Percentiles rank a stretch among this genome's conserved stretches.
Conservation (phyloP, 176 grass and related monocot species). For the Triticum timopheevii region DNA sequence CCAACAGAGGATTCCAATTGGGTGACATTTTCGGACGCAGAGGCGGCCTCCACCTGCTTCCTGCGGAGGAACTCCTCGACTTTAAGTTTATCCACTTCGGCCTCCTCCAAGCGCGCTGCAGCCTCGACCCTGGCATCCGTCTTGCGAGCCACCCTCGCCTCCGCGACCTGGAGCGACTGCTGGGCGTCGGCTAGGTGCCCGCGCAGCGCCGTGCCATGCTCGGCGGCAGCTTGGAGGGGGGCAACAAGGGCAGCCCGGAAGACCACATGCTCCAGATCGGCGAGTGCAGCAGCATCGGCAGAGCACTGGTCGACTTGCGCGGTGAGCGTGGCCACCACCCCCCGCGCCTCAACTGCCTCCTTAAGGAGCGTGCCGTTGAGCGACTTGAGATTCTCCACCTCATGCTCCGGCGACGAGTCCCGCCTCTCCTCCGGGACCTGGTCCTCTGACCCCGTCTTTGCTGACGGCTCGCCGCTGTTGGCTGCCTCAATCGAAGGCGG, state of each 20-base stretch:
- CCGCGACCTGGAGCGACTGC: background rate
- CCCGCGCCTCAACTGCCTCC: slow-evolving; percentile 14
- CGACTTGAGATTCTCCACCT: background rate
- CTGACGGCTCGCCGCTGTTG: background rate
- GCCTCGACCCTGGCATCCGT: slow-evolving; percentile 7
- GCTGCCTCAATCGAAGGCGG: background rate
- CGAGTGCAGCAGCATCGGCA: slow-evolving; percentile 4
- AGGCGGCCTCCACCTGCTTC: background rate
- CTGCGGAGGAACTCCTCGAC: slow-evolving; percentile 9
- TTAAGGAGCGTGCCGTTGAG: background rate
- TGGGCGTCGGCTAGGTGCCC: background rate
- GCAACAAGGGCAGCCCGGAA: background rate
- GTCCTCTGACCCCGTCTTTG: background rate
- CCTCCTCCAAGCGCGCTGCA: slow-evolving; percentile 16
- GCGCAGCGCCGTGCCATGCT: background rate
- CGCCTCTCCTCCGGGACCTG: background rate
- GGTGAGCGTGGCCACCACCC: background rate
- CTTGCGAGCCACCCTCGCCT: background rate
- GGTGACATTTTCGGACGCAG: background rate
- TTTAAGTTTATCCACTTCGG: background rate
- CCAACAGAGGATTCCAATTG: background rate
- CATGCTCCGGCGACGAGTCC: background rate
- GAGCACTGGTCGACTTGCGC: background rate
- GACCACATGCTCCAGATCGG: background rate
- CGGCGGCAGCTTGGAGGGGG: background rate